Evolutionary conservation across 352 stramenopile species (phyloP).

Genomic region (Globisporangium carolinianum): DNA sequence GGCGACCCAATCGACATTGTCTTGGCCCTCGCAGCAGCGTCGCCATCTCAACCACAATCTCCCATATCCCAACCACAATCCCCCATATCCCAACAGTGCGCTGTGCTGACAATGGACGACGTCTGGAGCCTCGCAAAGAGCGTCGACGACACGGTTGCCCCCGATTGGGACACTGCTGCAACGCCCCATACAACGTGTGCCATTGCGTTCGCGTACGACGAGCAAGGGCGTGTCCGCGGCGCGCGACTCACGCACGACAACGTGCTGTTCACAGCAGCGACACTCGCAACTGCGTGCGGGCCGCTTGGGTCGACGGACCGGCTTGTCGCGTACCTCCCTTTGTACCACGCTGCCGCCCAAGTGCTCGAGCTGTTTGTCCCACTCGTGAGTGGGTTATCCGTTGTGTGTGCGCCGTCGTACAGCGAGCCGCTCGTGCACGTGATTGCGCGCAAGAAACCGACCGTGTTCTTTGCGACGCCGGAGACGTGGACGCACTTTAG

Average conservation of each 20-base stretch:
- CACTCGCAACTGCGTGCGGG: slow-evolving; percentile 51
- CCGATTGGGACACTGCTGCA: slow-evolving; percentile 22
- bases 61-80: no score
- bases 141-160: slow-evolving; percentile 22
- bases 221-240: slow-evolving; percentile 32
- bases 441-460: slow-evolving; percentile 46
- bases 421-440: slow-evolving; percentile 37
- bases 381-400: slow-evolving; percentile 42
- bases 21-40: slow-evolving; percentile 12
- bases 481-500: slow-evolving; percentile 69
- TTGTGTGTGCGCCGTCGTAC: slow-evolving; percentile 58
- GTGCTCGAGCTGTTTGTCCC: slow-evolving; percentile 74
- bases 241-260: slow-evolving; percentile 78
- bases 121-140: slow-evolving; percentile 20
- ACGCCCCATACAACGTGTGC: slow-evolving; percentile 40
- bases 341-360: slow-evolving; percentile 61
- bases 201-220: slow-evolving; percentile 64
- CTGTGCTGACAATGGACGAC: slow-evolving; percentile 41
- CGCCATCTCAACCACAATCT: not conserved
- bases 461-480: slow-evolving; percentile 73
- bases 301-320: slow-evolving; percentile 40
- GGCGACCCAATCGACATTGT: slow-evolving; percentile 19
- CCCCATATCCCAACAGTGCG: slow-evolving; percentile 17
- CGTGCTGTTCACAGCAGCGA: slow-evolving; percentile 67
- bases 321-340: slow-evolving; percentile 59